These are phyloP conservation scores for Pseudogymnoascus sp. DNA, from an alignment of 2,329 filamentous ascomycete genomes.

Conservation along the genomic window DNA sequence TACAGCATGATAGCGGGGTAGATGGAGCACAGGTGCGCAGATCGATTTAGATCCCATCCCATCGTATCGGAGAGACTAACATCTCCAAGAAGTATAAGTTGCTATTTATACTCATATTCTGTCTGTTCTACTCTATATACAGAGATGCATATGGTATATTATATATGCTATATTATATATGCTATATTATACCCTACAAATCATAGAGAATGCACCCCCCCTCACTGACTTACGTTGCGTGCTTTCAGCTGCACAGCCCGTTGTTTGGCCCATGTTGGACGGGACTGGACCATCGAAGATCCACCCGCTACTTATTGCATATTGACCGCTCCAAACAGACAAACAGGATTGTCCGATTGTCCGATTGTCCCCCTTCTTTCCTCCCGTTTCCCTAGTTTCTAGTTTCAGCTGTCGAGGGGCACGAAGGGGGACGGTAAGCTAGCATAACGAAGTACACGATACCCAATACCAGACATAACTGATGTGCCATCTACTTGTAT, in stretches of 20 bases:
- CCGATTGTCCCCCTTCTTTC: background rate
- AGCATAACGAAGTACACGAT: background rate
- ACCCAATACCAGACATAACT: background rate
- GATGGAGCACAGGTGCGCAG: background rate
- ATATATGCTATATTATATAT: background rate
- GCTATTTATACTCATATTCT: background rate
- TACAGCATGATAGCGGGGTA: background rate
- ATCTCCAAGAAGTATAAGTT: background rate
- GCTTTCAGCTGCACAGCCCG: background rate
- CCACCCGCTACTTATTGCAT: background rate
- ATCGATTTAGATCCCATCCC: background rate
- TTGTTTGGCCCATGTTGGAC: too few species aligned
- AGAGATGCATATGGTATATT: background rate
- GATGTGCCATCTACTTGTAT: background rate
- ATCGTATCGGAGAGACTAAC: background rate
- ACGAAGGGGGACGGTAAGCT: background rate
- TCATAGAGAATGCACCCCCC: background rate
- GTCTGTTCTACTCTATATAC: background rate
- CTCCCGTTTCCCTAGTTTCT: background rate
- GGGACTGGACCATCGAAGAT: background rate
- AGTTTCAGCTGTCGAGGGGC: slow-evolving; percentile 1
- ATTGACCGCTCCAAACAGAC: background rate
- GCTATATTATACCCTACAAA: background rate
- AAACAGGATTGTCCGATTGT: background rate
- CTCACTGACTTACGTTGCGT: background rate